These are phyloP conservation scores for Viridothelium virens DNA, from an alignment of 495 filamentous ascomycete genomes.

Conservation along the genomic window DNA sequence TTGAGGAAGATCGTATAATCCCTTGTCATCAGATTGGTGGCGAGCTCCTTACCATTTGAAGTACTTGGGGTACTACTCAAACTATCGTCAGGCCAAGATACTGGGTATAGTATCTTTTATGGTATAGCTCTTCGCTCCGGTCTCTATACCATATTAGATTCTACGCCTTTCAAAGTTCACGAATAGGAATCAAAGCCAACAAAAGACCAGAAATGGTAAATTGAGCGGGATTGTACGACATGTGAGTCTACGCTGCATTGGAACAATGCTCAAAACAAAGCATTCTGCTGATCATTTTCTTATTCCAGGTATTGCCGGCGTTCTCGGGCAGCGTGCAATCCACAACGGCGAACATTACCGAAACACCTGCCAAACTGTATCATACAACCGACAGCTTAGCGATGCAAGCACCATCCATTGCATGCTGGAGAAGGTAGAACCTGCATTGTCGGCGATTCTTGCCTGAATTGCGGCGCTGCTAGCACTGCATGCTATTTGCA, in stretches of 20 bases:
- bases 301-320: too few relatives aligned
- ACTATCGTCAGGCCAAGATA: too few relatives aligned
- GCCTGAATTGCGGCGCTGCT: neutral
- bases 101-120: too few relatives aligned
- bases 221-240: too few relatives aligned
- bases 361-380: neutral
- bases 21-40: too few relatives aligned
- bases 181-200: neutral
- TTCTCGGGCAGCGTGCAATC: neutral
- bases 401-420: neutral
- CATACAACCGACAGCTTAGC: neutral
- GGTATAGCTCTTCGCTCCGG: too few relatives aligned
- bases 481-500: neutral
- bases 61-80: too few relatives aligned
- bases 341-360: conserved; percentile 2
- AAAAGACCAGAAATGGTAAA: neutral
- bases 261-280: neutral
- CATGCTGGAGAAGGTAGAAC: neutral
- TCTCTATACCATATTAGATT: neutral
- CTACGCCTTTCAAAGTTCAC: neutral
- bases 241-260: too few relatives aligned
- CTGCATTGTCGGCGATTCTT: neutral
- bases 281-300: neutral
- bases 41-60: too few relatives aligned
- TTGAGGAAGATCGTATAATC: too few relatives aligned